Conservation (phyloP, 2,329 filamentous ascomycete genomes). For the Tolypocladium guangdongense region DNA sequence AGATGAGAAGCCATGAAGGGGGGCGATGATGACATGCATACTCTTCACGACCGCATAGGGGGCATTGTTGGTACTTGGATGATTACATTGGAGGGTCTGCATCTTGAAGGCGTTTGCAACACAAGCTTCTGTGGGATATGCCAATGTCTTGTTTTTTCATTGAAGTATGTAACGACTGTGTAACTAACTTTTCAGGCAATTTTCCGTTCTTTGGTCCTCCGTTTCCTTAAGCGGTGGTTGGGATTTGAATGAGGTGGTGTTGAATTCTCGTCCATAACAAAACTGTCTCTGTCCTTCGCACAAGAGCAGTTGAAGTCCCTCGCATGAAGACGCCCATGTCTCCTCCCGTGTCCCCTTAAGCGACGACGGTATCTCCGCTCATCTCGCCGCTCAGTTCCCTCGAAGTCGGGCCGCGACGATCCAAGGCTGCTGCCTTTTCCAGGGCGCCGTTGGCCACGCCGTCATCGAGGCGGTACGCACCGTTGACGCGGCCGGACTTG, state of each 20-base stretch:
- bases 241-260: background rate
- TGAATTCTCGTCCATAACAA: conserved; percentile 5
- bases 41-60: background rate
- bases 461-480: conserved; percentile 4
- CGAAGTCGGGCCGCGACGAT: conserved; percentile 36
- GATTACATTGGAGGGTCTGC: background rate
- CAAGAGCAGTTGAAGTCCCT: conserved; percentile 3
- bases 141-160: background rate
- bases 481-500: conserved; percentile 8
- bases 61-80: background rate
- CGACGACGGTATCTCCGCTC: conserved; percentile 43
- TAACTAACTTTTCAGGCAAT: background rate
- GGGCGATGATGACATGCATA: background rate
- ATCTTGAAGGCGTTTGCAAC: background rate
- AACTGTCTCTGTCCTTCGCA: background rate
- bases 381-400: conserved; percentile 49
- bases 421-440: conserved; percentile 8
- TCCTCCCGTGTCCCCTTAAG: conserved; percentile 7
- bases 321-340: background rate
- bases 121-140: background rate
- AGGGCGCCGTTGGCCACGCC: background rate
- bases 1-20: background rate
- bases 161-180: background rate
- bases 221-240: background rate
- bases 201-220: background rate